A percentile compares a stretch with the other conserved stretches of the same genome.
These are phyloP conservation scores for Xylariaceae sp. DNA, from an alignment of 2,329 filamentous ascomycete genomes.

Conservation along the genomic window DNA sequence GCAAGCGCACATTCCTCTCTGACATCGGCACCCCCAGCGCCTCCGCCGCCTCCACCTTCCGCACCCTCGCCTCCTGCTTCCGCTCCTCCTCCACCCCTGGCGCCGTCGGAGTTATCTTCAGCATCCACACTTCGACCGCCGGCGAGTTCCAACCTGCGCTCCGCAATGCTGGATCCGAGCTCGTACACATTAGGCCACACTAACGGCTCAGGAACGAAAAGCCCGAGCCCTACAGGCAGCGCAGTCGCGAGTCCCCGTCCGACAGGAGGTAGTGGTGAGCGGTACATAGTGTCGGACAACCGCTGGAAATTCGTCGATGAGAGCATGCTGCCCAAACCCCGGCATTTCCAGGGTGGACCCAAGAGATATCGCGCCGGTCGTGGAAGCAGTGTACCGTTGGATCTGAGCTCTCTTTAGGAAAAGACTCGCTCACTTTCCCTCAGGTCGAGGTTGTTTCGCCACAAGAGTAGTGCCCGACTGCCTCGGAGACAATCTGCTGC, in stretches of 20 bases:
- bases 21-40: constrained; percentile 34
- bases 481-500: neutral
- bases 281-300: constrained; percentile 64
- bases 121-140: constrained; percentile 36
- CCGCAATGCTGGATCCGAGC: constrained; percentile 67
- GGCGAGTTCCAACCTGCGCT: constrained; percentile 45
- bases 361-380: constrained; percentile 85
- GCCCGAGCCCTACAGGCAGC: constrained; percentile 41
- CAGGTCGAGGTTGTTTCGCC: constrained; percentile 7
- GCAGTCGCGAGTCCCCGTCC: constrained; percentile 30
- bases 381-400: constrained; percentile 88
- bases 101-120: constrained; percentile 26
- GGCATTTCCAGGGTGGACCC: constrained; percentile 65
- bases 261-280: constrained; percentile 27
- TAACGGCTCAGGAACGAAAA: constrained; percentile 51
- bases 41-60: constrained; percentile 37
- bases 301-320: constrained; percentile 88
- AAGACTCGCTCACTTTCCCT: constrained; percentile 9
- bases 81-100: constrained; percentile 40
- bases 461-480: neutral
- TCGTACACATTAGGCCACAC: constrained; percentile 63
- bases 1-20: constrained; percentile 34
- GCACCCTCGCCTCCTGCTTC: constrained; percentile 41
- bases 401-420: constrained; percentile 57
- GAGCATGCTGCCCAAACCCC: constrained; percentile 73